Base-by-base conservation (phyloP, 1,284 basidiomycete species). In the Ustilago hordei region DNA sequence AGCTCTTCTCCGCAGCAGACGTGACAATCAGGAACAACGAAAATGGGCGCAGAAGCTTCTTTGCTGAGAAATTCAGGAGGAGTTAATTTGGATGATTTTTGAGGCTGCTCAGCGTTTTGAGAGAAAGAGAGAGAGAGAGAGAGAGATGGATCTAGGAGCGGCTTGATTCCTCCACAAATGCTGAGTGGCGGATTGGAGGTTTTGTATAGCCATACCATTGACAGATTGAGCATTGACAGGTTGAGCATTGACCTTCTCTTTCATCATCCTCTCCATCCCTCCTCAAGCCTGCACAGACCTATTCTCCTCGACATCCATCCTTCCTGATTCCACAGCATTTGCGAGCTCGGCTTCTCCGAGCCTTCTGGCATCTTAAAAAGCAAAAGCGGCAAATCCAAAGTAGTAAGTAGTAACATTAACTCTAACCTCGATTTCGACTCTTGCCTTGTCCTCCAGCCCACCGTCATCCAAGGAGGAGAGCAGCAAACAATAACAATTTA, bases 81-180 rank as follows among this genome's bases (percentile, higher is more conserved):
- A 39, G 38, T 39, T 17, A 39, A 39, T 9, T 39, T 39, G 38
- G 12, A 31, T 8, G 13, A 32, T 4, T 50, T 50, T 15, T 7
- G 48, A 45, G n/a, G 11, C 43, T 4, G 43, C 17, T 19, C 43
- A 45, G 43, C 43, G 43, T 8, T 45, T 41, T 41, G 17, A 6
- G 17, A 15, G 39, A 41, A 41, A n/a, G n/a, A n/a, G n/a, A n/a
- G n/a, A n/a, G n/a, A 41, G 6, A 23, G n/a, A 19, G 45, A n/a
- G 23, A 28, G 23, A 28, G 23, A 3, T 28, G 23, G 23, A 28
- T 28, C 23, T 28, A 28, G 23, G 3, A 28, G 23, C 23, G 23
- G 23, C 23, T 28, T 28, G 23, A 13, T 50, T 50, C 48, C 48
- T 50, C 48, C 48, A 50, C 48, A 50, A 50, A 50, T 32, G 48